phyloP scores from a whole-genome alignment of 345 rosid species.

The Gynandropsis gynandra region DNA sequence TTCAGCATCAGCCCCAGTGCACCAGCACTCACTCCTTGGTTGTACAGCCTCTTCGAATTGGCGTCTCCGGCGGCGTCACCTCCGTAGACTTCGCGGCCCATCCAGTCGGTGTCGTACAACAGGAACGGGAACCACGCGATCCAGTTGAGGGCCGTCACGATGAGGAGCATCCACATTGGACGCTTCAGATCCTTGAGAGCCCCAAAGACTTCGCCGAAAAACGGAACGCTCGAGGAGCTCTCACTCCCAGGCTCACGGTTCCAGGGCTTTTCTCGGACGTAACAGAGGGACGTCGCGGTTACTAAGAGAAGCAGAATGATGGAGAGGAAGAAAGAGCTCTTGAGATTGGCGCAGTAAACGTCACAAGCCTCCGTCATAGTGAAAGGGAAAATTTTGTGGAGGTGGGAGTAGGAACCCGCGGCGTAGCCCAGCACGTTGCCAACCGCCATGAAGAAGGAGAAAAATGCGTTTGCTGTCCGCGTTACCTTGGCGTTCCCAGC shows the following conservation, averaged over 20 bases:
- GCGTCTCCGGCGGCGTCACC: too few relatives aligned
- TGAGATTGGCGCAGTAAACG: conserved; percentile 69
- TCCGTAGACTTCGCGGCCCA: too few relatives aligned
- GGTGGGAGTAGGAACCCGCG: conserved; percentile 53
- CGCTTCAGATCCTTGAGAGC: conserved; percentile 41
- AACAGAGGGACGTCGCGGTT: conserved; percentile 31
- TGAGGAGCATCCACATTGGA: conserved; percentile 59
- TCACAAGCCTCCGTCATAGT: conserved; percentile 60
- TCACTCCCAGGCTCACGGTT: too few relatives aligned
- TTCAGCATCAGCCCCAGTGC: conserved; percentile 68
- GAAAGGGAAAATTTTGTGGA: conserved; percentile 53
- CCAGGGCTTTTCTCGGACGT: conserved; percentile 40
- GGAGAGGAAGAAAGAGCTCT: conserved; percentile 63
- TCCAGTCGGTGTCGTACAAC: too few relatives aligned
- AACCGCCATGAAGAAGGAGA: conserved; percentile 82
- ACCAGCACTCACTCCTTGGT: conserved; percentile 58
- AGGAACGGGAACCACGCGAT: too few relatives aligned
- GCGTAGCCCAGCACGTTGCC: conserved; percentile 82
- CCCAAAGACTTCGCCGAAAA: conserved; percentile 30
- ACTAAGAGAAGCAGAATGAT: conserved; percentile 36
- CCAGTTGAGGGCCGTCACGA: conserved; percentile 73
- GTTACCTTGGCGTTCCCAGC: conserved; percentile 40
- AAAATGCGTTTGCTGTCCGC: conserved; percentile 44
- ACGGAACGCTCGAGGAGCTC: conserved; percentile 13
- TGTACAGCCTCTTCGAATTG: conserved; percentile 30